Conservation (phyloP, 495 filamentous ascomycete genomes). For the Aspergillus sclerotioniger region DNA sequence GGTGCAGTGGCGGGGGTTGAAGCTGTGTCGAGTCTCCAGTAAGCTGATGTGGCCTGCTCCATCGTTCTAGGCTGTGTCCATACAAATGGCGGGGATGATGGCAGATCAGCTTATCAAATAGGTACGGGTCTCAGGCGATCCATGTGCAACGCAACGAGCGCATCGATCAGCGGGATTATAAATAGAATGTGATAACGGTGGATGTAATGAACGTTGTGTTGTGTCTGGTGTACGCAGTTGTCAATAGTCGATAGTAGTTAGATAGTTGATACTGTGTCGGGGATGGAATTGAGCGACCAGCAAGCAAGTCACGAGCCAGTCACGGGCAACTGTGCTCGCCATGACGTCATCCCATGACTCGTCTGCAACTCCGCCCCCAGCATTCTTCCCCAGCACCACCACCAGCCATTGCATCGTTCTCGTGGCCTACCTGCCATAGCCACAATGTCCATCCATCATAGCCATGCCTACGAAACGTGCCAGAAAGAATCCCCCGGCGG, state of each 20-base stretch:
- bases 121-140: neutral
- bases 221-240: neutral
- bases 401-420: neutral
- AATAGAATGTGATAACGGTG: neutral
- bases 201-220: neutral
- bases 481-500: neutral
- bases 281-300: too few relatives aligned
- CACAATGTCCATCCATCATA: neutral
- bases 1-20: neutral
- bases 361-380: neutral
- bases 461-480: conserved; percentile 2
- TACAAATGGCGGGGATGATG: neutral
- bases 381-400: neutral
- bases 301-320: too few relatives aligned
- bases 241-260: too few relatives aligned
- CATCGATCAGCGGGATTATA: neutral
- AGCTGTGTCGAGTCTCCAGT: neutral
- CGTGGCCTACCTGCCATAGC: too few relatives aligned
- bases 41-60: neutral
- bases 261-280: neutral
- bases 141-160: neutral
- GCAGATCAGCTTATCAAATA: neutral
- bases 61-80: neutral
- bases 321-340: neutral
- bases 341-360: neutral